Percentiles rank a stretch among this genome's conserved stretches.
Evolutionary conservation across 2,329 filamentous ascomycete genomes (phyloP).

Genomic region (Xylariaceae sp.): DNA sequence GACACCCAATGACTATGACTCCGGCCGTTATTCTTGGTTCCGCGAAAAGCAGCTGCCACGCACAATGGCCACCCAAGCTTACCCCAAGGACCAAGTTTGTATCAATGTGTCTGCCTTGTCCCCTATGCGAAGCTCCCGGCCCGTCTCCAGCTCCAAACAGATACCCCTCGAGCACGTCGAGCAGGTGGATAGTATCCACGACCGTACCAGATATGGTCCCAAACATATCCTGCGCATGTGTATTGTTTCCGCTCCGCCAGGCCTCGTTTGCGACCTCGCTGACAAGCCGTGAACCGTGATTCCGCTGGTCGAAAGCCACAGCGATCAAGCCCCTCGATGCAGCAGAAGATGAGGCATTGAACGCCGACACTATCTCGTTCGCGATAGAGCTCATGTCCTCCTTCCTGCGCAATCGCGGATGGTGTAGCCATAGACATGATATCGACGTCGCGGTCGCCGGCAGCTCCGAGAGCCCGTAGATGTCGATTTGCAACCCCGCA

Average conservation of each 20-base stretch:
- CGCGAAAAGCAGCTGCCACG: conserved; percentile 82
- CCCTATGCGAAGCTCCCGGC: conserved; percentile 38
- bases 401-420: conserved; percentile 75
- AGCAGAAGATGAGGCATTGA: conserved; percentile 60
- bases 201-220: conserved; percentile 75
- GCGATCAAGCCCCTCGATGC: conserved; percentile 71
- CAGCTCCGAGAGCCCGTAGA: conserved; percentile 83
- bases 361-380: conserved; percentile 69
- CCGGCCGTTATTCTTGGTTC: conserved; percentile 81
- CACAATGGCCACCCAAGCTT: conserved; percentile 84
- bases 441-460: conserved; percentile 59
- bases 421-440: conserved; percentile 89
- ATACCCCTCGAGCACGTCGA: conserved; percentile 80
- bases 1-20: conserved; percentile 85
- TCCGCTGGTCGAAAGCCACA: conserved; percentile 88
- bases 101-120: conserved; percentile 49
- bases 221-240: conserved; percentile 93
- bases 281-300: conserved; percentile 80
- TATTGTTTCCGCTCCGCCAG: conserved; percentile 80
- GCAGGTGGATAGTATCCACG: conserved; percentile 74
- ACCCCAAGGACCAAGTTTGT: conserved; percentile 81
- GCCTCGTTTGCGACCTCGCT: conserved; percentile 73
- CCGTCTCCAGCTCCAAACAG: conserved; percentile 59
- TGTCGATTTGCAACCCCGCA: conserved; percentile 77
- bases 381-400: conserved; percentile 80